Base-by-base conservation (phyloP, 257 asterid species). In the Gentiana dahurica region DNA sequence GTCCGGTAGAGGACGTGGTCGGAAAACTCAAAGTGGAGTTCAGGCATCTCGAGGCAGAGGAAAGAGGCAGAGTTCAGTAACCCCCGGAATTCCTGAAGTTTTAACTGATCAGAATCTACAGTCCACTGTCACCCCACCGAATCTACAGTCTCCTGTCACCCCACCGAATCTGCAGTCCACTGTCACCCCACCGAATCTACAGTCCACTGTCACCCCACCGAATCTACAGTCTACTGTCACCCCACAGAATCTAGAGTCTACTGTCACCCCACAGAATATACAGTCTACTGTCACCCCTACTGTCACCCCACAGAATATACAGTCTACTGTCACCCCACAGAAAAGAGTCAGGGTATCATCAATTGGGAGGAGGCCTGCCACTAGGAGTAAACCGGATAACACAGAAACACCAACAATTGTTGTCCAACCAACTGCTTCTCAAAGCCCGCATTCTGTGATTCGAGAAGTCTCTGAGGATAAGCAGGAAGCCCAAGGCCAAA, bases 331-430 rank as follows among this genome's bases (percentile, higher is more conserved):
- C 46, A 1, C 8, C 9, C 10, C 46, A 10, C 85, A 47, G 60
- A 90, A 81, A 66, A 84, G 79, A 77, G 70, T 89, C 36, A 80
- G 95, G 69, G 84, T 79, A 60, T 80, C 87, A 41, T 80, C 87
- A 41, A 68, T 62, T 57, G 86, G 75, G 56, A 81, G 81, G 62
- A 75, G 73, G 67, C 75, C 83, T 70, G 62, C 63, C 34, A 59
- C 68, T 39, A 75, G 78, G 67, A 70, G 67, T 55, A 80, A 71
- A 68, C 70, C 34, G 70, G 81, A 59, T 53, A 68, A 66, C 33
- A 43, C 51, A 73, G 77, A 68, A 61, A 78, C 65, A 52, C 68
- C 49, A 75, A 53, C 66, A 69, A 73, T 62, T 73, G 70, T 54
- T 7, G 54, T 35, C 75, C 6, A 67, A 55, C 56, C 75, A 51